These are phyloP conservation scores for Celoporthe dispersa DNA, from an alignment of 2,329 filamentous ascomycete genomes.

Conservation along the genomic window DNA sequence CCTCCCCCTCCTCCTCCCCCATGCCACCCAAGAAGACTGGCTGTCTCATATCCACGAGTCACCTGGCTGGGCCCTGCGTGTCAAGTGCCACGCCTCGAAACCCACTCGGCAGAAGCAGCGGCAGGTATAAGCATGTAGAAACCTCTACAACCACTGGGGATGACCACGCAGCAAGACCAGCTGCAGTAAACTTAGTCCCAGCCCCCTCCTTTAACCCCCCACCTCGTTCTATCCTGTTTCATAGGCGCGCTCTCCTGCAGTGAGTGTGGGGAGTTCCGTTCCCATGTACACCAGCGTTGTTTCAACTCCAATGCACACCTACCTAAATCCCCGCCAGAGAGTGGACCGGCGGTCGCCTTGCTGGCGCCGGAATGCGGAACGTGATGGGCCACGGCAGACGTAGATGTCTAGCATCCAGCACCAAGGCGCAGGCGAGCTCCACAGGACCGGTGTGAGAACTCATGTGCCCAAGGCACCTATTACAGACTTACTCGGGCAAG, in stretches of 20 bases:
- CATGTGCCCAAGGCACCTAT: background rate
- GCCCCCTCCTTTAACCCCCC: background rate
- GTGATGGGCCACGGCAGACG: background rate
- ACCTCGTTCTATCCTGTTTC: background rate
- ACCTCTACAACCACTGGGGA: background rate
- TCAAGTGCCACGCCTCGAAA: background rate
- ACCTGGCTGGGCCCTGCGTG: background rate
- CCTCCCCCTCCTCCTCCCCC: background rate
- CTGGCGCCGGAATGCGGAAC: background rate
- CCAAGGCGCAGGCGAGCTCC: background rate
- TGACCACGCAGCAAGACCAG: background rate
- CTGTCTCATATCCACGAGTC: slow-evolving; percentile 10
- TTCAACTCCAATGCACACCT: slow-evolving; percentile 1
- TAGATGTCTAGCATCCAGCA: background rate
- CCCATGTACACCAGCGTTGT: slow-evolving; percentile 1
- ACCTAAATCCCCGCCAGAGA: background rate
- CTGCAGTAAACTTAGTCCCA: background rate
- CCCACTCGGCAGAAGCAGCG: slow-evolving; percentile 10
- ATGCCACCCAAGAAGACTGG: background rate
- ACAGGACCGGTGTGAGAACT: background rate
- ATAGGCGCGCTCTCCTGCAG: background rate
- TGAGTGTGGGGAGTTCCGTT: slow-evolving; percentile 3
- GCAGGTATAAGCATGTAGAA: background rate
- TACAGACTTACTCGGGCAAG: background rate
- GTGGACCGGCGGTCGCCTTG: background rate